Base-by-base conservation (phyloP, 176 grass and related monocot genomes). In the Musa acuminata region DNA sequence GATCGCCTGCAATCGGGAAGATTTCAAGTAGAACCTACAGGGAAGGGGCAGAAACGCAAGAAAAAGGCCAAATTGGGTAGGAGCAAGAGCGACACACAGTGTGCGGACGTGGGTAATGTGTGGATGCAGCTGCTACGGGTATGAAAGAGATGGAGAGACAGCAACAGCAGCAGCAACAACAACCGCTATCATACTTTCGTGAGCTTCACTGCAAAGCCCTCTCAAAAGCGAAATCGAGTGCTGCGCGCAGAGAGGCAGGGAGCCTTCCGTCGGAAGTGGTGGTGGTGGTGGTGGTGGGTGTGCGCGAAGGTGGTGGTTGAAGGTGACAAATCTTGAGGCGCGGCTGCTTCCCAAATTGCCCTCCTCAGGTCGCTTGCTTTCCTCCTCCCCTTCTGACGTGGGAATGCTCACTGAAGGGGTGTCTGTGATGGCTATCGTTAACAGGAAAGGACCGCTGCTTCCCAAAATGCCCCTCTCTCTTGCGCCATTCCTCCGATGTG, bases 141-240 rank as follows among this genome's bases (percentile, higher is more conserved):
- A 1, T 16, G 19, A 19, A 26, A 2, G 24, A 54, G 24, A 17
- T 49, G 23, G 19, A 55, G 26, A 74, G 23, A 6, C 72, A 55
- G 35, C 70, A 72, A 25, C 71, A 25, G 19, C 52, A 62, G 20
- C 57, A 73, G 19, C 71, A 51, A 8, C 72, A 27, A 74, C 24
- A 19, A 51, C 50, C 21, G 65, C 65, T 51, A 74, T 74, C 20
- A 74, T 55, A 10, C 72, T 74, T 74, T 19, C 72, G 55, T 74
- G 11, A 74, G 53, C 72, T 74, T 74, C 72, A 57, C 72, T 74
- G 24, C 72, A 55, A 70, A 70, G 67, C 67, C 19, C 48, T 9
- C 21, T 22, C 66, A 17, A 60, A 60, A 60, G 57, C 1, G 17
- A 19, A 60, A 60, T n/a, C n/a, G 57, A 60, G 57, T 60, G 57